Evolutionary conservation across 1,284 basidiomycete genomes (phyloP), one percentile per base, ranked within the genome.

Genomic region (Sanghuangporus sanghuang): DNA sequence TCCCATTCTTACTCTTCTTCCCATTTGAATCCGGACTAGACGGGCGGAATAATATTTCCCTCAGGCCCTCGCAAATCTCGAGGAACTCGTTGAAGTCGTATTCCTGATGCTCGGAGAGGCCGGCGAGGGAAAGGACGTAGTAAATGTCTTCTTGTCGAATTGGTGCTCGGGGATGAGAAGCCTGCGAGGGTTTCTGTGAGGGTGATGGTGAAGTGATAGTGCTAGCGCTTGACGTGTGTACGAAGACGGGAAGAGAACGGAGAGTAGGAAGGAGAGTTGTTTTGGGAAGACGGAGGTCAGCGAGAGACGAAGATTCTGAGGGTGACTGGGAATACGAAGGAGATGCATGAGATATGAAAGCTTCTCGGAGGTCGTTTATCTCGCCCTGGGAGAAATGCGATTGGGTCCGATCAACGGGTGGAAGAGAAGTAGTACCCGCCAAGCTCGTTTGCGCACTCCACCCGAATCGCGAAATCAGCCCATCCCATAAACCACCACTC

Each of bases 11-110:
- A 38, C 68, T 68, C 23, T 71, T 76, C 61, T 74, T 76, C 0
- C 36, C 38, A 72, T 46, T 46, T 18, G 7, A 2, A 3, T n/a
- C 16, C 21, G 16, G 1, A n/a, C 16, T 46, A 2, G 44, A 18
- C 6, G 79, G 87, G 58, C 80, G 77, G 71, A 86, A 85, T 62
- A 83, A 83, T 18, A 94, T 82, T 69, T 95, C 92, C 73, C 93
- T 93, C 67, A 95, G 76, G 57, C 85, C 88, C 2, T 89, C 91
- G 64, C 90, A 94, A 57, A 94, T 85, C 86, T 93, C 69, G 53
- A 93, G 78, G 72, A 94, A 93, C 71, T 90, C 88, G 69, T 93
- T 86, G 70, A 91, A 85, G 67, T 86, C 85, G 53, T 94, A 73
- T 23, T 81, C 81, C 46, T 76, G 74, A 69, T 79, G 78, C 42